Evolutionary conservation across 331 rosid genomes (phyloP), one percentile per base, ranked within the genome.

Genomic region (Erythrophleum ivorense): DNA sequence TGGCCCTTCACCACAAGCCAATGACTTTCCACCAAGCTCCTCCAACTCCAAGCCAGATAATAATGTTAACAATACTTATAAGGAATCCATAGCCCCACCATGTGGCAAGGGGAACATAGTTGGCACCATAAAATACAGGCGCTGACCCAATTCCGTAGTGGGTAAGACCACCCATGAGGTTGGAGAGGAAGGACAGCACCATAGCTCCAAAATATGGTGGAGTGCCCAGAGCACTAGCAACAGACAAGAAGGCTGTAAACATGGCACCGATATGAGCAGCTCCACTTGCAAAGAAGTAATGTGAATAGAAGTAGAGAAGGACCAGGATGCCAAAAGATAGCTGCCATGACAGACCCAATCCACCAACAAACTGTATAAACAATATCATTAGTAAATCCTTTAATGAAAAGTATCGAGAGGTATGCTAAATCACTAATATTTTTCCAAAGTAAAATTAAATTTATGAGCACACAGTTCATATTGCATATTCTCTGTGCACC

Each of bases 191-290:
- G 66, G 99, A 81, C 57, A 96, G 88, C 34, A 96, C 99, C 83
- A 95, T 91, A 57, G 98, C 99, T 72, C 85, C 99, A 1, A 96
- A 89, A 82, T 29, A 90, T 11, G 99, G 98, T 0, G 99, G 99
- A 69, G 99, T 96, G 43, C 99, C 99, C 29, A 96, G 87, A 29
- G 98, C 98, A 63, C 91, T 92, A 13, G 99, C 91, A 16, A 96
- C 99, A 2, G 98, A 93, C 82, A 96, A 82, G 86, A 96, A 96
- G 41, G 99, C 98, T 33, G 99, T 93, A 71, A 96, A 96, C 99
- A 96, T 96, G 53, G 99, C 99, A n/a, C 99, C 98, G 9, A 96
- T 96, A 74, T 96, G 99, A 84, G 99, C 99, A 52, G 99, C 99
- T 78, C 98, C 98, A 71, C 99, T 96, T 29, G 99, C 98, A 80